These are phyloP conservation scores for Rhizopus arrhizus DNA, from an alignment of 371 early-diverging fungal genomes.

Conservation along the genomic window DNA sequence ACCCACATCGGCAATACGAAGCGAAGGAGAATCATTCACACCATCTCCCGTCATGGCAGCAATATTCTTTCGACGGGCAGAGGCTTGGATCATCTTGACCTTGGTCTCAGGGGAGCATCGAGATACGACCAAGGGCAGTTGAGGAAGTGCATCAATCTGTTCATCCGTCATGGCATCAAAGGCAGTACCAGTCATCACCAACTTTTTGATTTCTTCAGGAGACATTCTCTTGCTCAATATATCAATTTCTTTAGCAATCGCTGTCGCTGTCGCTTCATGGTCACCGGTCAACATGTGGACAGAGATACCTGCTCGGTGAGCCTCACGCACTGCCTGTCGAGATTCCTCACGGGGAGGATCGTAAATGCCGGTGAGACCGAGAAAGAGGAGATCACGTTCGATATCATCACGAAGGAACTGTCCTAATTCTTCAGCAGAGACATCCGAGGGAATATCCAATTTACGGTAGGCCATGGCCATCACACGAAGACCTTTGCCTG, in stretches of 20 bases:
- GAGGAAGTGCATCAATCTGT: conserved; percentile 68
- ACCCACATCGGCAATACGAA: conserved; percentile 90
- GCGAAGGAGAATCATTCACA: conserved; percentile 91
- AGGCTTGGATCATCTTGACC: conserved; percentile 92
- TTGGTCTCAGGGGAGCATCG: conserved; percentile 96
- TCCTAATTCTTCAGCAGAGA: conserved; percentile 35
- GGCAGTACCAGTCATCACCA: conserved; percentile 82
- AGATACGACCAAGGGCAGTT: conserved; percentile 90
- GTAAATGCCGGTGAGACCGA: conserved; percentile 89
- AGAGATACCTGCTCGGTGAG: conserved; percentile 86
- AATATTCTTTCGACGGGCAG: conserved; percentile 75
- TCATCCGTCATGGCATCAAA: conserved; percentile 85
- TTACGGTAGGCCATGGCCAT: conserved; percentile 67
- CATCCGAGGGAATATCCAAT: conserved; percentile 30
- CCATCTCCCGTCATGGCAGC: conserved; percentile 90
- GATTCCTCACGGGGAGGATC: conserved; percentile 87
- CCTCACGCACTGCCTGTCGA: conserved; percentile 75
- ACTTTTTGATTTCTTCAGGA: conserved; percentile 48
- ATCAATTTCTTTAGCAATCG: conserved; percentile 90
- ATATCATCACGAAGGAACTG: conserved; percentile 51
- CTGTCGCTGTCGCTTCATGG: conserved; percentile 86
- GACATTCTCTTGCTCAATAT: conserved; percentile 63
- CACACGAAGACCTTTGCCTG: conserved; percentile 55
- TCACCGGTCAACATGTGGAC: conserved; percentile 96
- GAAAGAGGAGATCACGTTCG: conserved; percentile 73